Base-by-base conservation (phyloP, 306 rosid genomes). In the Pyrus communis region DNA sequence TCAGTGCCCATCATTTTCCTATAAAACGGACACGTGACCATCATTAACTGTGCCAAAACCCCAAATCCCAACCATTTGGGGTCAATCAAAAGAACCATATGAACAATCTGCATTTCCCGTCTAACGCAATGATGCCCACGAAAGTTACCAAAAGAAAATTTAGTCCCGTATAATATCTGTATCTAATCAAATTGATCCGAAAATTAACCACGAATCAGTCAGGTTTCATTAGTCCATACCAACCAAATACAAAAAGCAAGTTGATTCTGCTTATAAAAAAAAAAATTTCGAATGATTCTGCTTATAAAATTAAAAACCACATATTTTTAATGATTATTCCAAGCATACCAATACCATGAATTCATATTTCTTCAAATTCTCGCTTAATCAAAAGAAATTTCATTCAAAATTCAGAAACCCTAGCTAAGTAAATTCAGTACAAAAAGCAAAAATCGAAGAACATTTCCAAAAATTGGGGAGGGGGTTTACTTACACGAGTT, bases 1-100 rank as follows among this genome's bases (percentile, higher is more conserved):
- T 95, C 97, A 22, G 62, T 81, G 58, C 98, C 97, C 1, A 93
- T 84, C 96, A 92, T 89, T 79, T 95, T 95, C 77, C 98, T 95
- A 58, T 52, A 40, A 31, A 78, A 55, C 69, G 81, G 5, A 71
- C 21, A 21, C 67, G 61, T n/a, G 9, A 55, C 73, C 78, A 82
- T 52, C 57, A 78, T 25, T 33, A 78, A 63, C 76, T 66, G 45
- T 73, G 12, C 19, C 30, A 45, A 22, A 22, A 9, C 3, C 12
- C 45, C 45, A 42, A 10, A 46, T 35, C 77, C 60, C 67, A 78
- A 70, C 43, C 60, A 69, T 38, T 51, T 78, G 49, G 22, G 77
- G 45, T 19, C 67, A 69, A 35, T 35, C 30, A 40, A 46, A 46
- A 63, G 54, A 72, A 76, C 17, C 42, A 74, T 7, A 62, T 14